These are phyloP conservation scores for Triticum aestivum DNA, from an alignment of 176 grass and related monocot genomes.

Conservation along the genomic window IWGSC_CS_RefSeq_v2.1 NC_057794.1:24221141-24221640, in stretches of 20 bases:
- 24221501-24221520: constrained; percentile 10
- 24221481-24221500: not conserved
- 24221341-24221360: not conserved
- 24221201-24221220: not conserved
- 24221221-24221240: not conserved
- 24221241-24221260: no score
- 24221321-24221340: not conserved
- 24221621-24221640: not conserved
- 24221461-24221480: not conserved
- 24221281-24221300: not conserved
- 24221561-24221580: not conserved
- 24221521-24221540: not conserved
- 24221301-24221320: not conserved
- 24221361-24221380: not conserved
- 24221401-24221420: constrained; percentile 8
- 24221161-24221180: not conserved
- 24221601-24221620: not conserved
- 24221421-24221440: constrained; percentile 28
- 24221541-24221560: constrained; percentile 31
- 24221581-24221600: constrained; percentile 14
- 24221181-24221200: not conserved
- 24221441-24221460: constrained; percentile 36
- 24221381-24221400: constrained; percentile 13
- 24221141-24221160: not conserved
- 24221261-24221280: no score